Evolutionary conservation across 805 yeast genomes (phyloP), one percentile per base, ranked within the genome.

Genomic region (Wickerhamiella alocasiicola): DNA sequence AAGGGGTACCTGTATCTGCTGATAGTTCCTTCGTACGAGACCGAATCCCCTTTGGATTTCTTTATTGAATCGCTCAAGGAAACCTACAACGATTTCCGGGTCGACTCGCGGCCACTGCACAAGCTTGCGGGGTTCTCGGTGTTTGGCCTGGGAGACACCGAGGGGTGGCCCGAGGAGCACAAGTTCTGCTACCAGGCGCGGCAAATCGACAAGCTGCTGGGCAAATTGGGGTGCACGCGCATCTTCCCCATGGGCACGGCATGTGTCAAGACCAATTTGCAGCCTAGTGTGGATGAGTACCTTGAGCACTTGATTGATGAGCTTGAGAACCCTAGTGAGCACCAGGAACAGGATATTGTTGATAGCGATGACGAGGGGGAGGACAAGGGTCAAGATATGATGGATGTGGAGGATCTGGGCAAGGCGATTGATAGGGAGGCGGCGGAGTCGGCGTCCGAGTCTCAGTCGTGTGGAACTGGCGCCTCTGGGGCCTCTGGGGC

Each of bases 381-480:
- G 27, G 65, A 59, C 21, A 42, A 38, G n/a, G 61, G 60, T 16
- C 68, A 64, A 21, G 62, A 52, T 5, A 59, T 66, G 68, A 24
- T 65, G 71, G 95, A 87, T 57, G 81, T 87, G 19, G 96, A 85
- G 58, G 96, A 85, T 51, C 75, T 84, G 73, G 94, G 93, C 12
- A 66, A 68, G 39, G 63, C 74, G 11, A 72, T 74, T 30, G 20
- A 41, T 39, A 33, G 30, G 18, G 23, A 21, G 28, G 13, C 28
- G 6, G 15, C 19, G 41, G 6, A 20, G 25, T 23, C 34, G 7
- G 36, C 18, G 4, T 7, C 11, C 9, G 26, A 23, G 11, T n/a
- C n/a, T n/a, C n/a, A n/a, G n/a, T n/a, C n/a, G n/a, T n/a, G n/a
- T n/a, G n/a, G n/a, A n/a, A n/a, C n/a, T n/a, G n/a, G n/a, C n/a